These are phyloP conservation scores for Curvularia hawaiiensis DNA, from an alignment of 2,329 filamentous ascomycete species.

Conservation along the genomic window DNA sequence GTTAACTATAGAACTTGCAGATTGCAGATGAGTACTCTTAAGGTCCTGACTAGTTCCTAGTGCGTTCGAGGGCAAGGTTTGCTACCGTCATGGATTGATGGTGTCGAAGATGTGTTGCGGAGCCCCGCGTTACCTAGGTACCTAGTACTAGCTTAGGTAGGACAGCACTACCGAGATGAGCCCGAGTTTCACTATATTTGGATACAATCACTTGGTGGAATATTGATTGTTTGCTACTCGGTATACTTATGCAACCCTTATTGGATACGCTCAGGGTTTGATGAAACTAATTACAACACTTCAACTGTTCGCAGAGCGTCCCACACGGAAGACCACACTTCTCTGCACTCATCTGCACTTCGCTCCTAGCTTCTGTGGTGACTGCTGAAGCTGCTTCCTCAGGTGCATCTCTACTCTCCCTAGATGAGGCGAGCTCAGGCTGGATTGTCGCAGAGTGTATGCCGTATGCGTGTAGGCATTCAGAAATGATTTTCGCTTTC, in stretches of 20 bases:
- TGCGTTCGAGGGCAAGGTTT: not conserved
- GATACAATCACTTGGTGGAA: not conserved
- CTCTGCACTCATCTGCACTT: slow-evolving; percentile 35
- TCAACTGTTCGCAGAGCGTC: slow-evolving; percentile 57
- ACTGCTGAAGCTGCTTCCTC: slow-evolving; percentile 7
- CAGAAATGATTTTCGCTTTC: slow-evolving; percentile 65
- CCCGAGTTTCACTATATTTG: not conserved
- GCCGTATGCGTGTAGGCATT: slow-evolving; percentile 75
- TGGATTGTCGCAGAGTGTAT: slow-evolving; percentile 75
- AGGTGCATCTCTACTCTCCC: not conserved
- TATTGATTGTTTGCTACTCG: not conserved
- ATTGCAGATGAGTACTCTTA: no score
- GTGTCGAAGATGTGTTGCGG: slow-evolving; percentile 10
- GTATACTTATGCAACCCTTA: no score
- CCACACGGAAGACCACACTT: slow-evolving; percentile 61
- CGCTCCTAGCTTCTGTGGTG: slow-evolving; percentile 21
- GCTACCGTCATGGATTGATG: not conserved
- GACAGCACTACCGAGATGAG: not conserved
- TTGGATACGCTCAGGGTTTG: not conserved
- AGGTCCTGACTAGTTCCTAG: not conserved
- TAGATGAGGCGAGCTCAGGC: slow-evolving; percentile 57
- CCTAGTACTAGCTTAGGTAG: not conserved
- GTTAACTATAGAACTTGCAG: not conserved
- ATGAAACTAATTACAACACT: slow-evolving; percentile 47
- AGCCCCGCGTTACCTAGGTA: slow-evolving; percentile 7